phyloP scores from a whole-genome alignment of 208 protist genomes.

The Leishmania arabica region DNA sequence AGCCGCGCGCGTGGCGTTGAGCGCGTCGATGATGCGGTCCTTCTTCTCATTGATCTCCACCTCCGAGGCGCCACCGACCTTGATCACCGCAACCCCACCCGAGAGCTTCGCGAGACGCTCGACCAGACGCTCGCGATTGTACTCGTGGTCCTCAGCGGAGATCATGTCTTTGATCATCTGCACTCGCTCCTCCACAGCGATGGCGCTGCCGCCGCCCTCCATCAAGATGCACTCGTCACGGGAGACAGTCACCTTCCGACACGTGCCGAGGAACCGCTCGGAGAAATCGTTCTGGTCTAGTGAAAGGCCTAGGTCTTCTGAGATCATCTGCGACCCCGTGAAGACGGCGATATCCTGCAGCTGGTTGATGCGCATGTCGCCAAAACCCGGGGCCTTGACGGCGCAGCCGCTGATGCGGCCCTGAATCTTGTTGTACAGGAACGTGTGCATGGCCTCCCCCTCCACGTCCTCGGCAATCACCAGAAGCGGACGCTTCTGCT shows the following conservation, averaged over 20 bases:
- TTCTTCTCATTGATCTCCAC: slow-evolving; percentile 99
- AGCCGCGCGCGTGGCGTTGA: slow-evolving; percentile 98
- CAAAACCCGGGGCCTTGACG: slow-evolving; percentile 99
- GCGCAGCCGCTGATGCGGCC: slow-evolving; percentile 81
- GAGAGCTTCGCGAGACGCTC: slow-evolving; percentile 93
- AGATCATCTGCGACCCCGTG: slow-evolving; percentile 96
- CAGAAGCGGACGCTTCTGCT: slow-evolving; percentile 84
- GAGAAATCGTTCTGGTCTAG: slow-evolving; percentile 92
- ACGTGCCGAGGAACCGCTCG: slow-evolving; percentile 81
- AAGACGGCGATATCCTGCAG: slow-evolving; percentile 99
- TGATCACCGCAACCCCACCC: slow-evolving; percentile 95
- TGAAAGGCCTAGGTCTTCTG: slow-evolving; percentile 94
- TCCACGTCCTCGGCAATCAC: slow-evolving; percentile 93
- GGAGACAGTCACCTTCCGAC: slow-evolving; percentile 93
- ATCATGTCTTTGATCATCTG: slow-evolving; percentile 97
- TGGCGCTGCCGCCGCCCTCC: slow-evolving; percentile 96
- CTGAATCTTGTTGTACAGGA: slow-evolving; percentile 96
- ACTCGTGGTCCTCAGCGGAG: slow-evolving; percentile 93
- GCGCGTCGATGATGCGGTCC: slow-evolving; percentile 98
- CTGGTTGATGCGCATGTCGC: slow-evolving; percentile 98
- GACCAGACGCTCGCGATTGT: slow-evolving; percentile 98
- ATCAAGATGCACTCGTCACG: slow-evolving; percentile 99
- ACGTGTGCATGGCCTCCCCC: slow-evolving; percentile 91
- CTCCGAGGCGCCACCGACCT: slow-evolving; percentile 98
- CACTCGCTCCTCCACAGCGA: slow-evolving; percentile 95